Evolutionary conservation across 495 filamentous ascomycete genomes (phyloP), one percentile per base, ranked within the genome.

Genomic region (Aspergillus haitiensis): DNA sequence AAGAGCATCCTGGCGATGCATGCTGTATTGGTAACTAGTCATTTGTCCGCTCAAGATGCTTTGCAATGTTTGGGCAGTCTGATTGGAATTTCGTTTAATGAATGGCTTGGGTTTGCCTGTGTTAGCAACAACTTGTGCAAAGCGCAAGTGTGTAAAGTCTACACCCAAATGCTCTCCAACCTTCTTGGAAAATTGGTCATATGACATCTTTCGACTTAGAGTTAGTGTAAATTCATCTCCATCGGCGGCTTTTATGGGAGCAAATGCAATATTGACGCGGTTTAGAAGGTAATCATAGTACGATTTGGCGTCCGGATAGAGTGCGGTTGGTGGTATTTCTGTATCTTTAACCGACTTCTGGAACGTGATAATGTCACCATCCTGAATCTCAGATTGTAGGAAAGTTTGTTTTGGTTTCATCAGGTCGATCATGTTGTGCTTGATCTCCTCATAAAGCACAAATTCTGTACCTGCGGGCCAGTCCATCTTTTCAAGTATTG

Each of bases 351-450:
- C 69, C 12, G 78, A 66, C 57, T 81, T 82, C 72, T 97, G 93
- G 76, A 98, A 97, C 63, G 92, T 96, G 34, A 99, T 84, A 64
- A 99, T 97, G 69, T 99, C 94, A 42, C 94, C 94, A 68, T 98
- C 93, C 67, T 97, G 93, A 44, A 99, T 90, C 71, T 99, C 94
- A 3, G 93, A 92, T 54, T 90, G 86, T 49, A 89, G 86, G 58
- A 99, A 83, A 0, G 91, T 88, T 66, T 90, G 83, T 70, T 96
- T 98, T 1, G 87, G 85, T 70, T 97, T 97, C 81, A 98, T 91
- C 11, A 83, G 78, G 63, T 99, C 94, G 65, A 99, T 96, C 93
- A 98, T 98, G 51, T 84, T 87, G 39, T 92, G 91, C 71, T 97
- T 98, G 75, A 99, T 98, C 72, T 99, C 94, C 81, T 98, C 93